Conservation (phyloP, 1,139 yeast species). For the Nadsonia starkeyi-henricii region DNA sequence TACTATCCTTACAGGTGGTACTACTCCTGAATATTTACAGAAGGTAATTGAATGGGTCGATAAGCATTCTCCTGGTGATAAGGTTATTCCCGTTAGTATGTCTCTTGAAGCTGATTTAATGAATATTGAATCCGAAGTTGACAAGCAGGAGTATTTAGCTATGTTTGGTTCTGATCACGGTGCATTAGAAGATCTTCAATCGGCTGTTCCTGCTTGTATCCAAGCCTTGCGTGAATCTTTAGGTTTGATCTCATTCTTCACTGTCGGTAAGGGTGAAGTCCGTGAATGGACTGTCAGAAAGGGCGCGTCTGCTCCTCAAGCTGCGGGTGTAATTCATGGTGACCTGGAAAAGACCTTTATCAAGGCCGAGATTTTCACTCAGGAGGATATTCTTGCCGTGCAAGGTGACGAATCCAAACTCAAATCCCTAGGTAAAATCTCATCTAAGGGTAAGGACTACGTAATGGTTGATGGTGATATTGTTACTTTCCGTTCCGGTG, state of each 20-base stretch:
- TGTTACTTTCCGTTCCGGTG: slow-evolving; percentile 90
- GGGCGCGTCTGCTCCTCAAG: slow-evolving; percentile 61
- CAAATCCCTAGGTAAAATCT: slow-evolving; percentile 85
- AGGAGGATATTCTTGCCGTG: slow-evolving; percentile 34
- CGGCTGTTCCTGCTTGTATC: slow-evolving; percentile 74
- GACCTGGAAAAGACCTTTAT: slow-evolving; percentile 69
- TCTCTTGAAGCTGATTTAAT: slow-evolving; percentile 88
- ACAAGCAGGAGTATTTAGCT: slow-evolving; percentile 80
- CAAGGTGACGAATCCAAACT: slow-evolving; percentile 79
- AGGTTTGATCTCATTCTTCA: slow-evolving; percentile 61
- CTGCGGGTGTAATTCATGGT: slow-evolving; percentile 76
- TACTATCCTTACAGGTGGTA: slow-evolving; percentile 79
- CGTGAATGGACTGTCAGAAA: slow-evolving; percentile 69
- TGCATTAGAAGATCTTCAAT: slow-evolving; percentile 53
- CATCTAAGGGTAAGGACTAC: slow-evolving; percentile 93
- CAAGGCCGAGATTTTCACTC: slow-evolving; percentile 52
- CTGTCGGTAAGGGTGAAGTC: slow-evolving; percentile 71
- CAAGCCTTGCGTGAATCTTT: slow-evolving; percentile 45
- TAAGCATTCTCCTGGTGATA: slow-evolving; percentile 82
- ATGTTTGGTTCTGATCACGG: slow-evolving; percentile 67
- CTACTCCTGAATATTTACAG: slow-evolving; percentile 12
- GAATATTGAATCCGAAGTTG: slow-evolving; percentile 74
- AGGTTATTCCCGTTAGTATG: slow-evolving; percentile 87
- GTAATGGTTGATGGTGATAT: slow-evolving; percentile 87
- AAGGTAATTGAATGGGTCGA: slow-evolving; percentile 95